phyloP scores from a whole-genome alignment of 768 basidiomycete genomes.

The Suillus placidus region DNA sequence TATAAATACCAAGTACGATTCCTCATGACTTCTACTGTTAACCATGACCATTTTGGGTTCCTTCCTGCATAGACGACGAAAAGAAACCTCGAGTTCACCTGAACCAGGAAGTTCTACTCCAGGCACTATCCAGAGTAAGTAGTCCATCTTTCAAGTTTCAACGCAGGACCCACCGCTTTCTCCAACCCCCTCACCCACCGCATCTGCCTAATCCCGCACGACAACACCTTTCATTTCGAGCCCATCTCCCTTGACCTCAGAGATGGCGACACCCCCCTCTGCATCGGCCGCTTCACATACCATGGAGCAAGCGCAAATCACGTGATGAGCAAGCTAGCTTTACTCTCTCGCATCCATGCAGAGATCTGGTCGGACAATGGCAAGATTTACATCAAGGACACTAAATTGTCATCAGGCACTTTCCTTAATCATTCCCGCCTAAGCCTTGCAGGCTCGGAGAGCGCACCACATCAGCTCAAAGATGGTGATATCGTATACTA shows the following conservation, averaged over 20 bases:
- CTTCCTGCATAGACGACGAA: background rate
- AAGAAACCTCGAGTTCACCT: background rate
- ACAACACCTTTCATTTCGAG: conserved; percentile 88
- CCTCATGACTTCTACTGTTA: background rate
- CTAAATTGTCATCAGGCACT: no score
- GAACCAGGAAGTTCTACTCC: background rate
- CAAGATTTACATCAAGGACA: conserved; percentile 88
- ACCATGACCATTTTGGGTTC: background rate
- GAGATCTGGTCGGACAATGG: conserved; percentile 84
- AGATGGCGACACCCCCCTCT: conserved; percentile 68
- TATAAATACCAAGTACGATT: background rate
- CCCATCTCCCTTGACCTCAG: conserved; percentile 86
- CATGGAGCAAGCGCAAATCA: no score
- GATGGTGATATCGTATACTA: no score
- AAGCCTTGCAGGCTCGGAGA: no score
- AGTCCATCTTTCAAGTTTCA: background rate
- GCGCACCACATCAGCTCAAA: no score
- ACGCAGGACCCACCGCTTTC: background rate
- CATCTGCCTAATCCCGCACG: conserved; percentile 93
- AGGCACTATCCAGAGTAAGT: background rate
- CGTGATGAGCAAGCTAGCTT: conserved; percentile 29
- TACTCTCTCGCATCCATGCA: conserved; percentile 92
- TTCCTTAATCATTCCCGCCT: no score
- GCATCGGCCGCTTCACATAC: conserved; percentile 88
- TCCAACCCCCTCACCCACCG: conserved; percentile 52